Evolutionary conservation across 2,329 filamentous ascomycete species (phyloP).

Genomic region (Didymella arachidicola): DNA sequence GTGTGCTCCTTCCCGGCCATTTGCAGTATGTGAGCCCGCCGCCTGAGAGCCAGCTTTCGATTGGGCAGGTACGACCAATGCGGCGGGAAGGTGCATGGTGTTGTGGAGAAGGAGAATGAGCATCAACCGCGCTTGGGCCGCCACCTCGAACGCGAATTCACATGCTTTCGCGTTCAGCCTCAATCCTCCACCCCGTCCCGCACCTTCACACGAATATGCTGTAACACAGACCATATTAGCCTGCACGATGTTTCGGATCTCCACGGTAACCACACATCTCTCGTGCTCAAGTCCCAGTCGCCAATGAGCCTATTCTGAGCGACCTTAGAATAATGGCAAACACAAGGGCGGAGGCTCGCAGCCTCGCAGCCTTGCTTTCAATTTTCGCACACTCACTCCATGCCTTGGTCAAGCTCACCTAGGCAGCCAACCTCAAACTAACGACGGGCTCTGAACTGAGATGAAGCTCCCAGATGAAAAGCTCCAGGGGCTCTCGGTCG

Average conservation of each 20-base stretch:
- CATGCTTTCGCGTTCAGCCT: constrained; percentile 20
- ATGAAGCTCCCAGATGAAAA: background rate
- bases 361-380: too few relatives aligned
- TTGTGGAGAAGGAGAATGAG: constrained; percentile 11
- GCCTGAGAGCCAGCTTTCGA: constrained; percentile 16
- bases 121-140: constrained; percentile 6
- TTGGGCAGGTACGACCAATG: constrained; percentile 11
- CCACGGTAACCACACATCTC: background rate
- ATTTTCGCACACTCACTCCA: background rate
- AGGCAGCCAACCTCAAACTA: background rate
- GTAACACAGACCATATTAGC: too few relatives aligned
- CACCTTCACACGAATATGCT: background rate
- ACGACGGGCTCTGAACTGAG: background rate
- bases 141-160: constrained; percentile 14
- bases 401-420: background rate
- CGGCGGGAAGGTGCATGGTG: constrained; percentile 12
- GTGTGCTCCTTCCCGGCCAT: constrained; percentile 39
- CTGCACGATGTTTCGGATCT: background rate
- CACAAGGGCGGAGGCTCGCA: background rate
- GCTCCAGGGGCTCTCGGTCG: background rate
- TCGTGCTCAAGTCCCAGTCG: background rate
- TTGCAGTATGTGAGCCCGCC: constrained; percentile 23
- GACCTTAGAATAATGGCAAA: background rate
- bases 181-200: background rate
- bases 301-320: too few relatives aligned